Evolutionary conservation across 306 rosid genomes (phyloP).

Genomic region (Sicyos edulis): DNA sequence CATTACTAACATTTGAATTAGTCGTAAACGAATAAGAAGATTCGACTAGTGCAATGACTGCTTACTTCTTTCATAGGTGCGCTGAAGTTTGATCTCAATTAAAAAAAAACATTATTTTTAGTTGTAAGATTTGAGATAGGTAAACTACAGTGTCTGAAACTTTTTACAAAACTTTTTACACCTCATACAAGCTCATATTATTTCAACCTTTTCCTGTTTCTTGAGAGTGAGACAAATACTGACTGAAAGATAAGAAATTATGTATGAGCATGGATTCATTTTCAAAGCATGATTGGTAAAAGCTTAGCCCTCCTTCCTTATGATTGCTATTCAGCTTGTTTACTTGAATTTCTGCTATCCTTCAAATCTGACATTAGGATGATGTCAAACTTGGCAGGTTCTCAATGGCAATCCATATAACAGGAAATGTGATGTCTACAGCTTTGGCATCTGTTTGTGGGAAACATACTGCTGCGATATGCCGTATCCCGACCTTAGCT

Average conservation of each 20-base stretch:
- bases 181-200: neutral
- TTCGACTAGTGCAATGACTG: neutral
- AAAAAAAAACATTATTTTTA: neutral
- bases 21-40: neutral
- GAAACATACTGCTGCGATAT: conserved; percentile 97
- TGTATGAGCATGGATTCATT: neutral
- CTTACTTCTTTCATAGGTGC: neutral
- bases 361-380: conserved; percentile 26
- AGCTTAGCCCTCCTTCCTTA: neutral
- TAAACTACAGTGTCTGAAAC: neutral
- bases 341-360: conserved; percentile 15
- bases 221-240: neutral
- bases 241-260: neutral
- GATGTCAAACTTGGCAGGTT: conserved; percentile 52
- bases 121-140: neutral
- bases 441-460: conserved; percentile 96
- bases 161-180: neutral
- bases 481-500: conserved; percentile 97
- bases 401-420: conserved; percentile 93
- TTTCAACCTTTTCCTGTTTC: neutral
- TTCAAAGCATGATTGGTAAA: conserved; percentile 14
- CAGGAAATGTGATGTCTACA: conserved; percentile 88
- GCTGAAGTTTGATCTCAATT: neutral
- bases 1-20: neutral
- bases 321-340: conserved; percentile 7